Evolutionary conservation across 345 rosid species (phyloP).

Genomic region (Dovyalis caffra): DNA sequence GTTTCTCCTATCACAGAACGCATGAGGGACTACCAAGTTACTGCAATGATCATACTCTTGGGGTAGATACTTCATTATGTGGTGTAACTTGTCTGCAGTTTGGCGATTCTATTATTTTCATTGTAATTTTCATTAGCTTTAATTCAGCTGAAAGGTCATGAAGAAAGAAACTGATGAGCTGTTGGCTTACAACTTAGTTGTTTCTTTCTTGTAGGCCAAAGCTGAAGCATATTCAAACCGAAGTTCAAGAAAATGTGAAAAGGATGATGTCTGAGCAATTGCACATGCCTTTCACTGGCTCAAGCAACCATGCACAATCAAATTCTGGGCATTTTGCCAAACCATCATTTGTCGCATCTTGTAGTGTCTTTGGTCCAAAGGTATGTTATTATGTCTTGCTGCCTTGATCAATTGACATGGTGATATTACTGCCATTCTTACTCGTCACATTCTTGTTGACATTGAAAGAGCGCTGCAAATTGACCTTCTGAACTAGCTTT

Average conservation of each 20-base stretch:
- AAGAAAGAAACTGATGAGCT: too few relatives aligned
- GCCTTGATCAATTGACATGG: background rate
- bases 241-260: slow-evolving; percentile 75
- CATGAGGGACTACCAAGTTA: slow-evolving; percentile 75
- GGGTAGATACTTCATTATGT: slow-evolving; percentile 46
- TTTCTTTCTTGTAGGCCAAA: slow-evolving; percentile 49
- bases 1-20: slow-evolving; percentile 44
- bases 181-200: background rate
- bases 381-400: slow-evolving; percentile 29
- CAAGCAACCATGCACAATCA: slow-evolving; percentile 24
- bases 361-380: slow-evolving; percentile 81
- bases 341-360: slow-evolving; percentile 70
- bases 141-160: too few relatives aligned
- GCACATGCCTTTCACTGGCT: slow-evolving; percentile 40
- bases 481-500: background rate
- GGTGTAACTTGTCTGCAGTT: background rate
- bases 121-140: too few relatives aligned
- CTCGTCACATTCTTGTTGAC: background rate
- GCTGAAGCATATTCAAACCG: slow-evolving; percentile 60
- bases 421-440: background rate
- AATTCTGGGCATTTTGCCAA: slow-evolving; percentile 33
- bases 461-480: background rate
- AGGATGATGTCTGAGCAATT: slow-evolving; percentile 73
- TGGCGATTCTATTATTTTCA: too few relatives aligned
- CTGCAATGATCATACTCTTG: slow-evolving; percentile 77